phyloP scores from a whole-genome alignment of 345 rosid genomes.

The Diplotaxis tenuifolia region DNA sequence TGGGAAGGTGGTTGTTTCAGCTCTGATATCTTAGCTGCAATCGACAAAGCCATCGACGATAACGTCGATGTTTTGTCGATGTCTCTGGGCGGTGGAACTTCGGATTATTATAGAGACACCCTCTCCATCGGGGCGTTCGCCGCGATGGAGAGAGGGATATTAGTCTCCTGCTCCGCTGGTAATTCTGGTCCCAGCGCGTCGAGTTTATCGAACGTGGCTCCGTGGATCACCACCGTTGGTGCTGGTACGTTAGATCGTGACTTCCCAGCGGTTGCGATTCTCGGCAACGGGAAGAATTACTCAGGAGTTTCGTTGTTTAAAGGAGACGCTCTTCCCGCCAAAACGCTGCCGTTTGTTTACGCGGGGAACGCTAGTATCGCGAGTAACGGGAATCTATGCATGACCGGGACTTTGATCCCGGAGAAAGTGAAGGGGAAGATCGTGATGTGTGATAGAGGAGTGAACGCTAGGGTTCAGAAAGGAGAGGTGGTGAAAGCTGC shows the following conservation, averaged over 20 bases:
- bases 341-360: constrained; percentile 57
- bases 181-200: constrained; percentile 55
- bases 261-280: constrained; percentile 72
- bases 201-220: constrained; percentile 72
- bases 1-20: constrained; percentile 57
- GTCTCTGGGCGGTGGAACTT: constrained; percentile 54
- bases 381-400: constrained; percentile 54
- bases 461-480: constrained; percentile 51
- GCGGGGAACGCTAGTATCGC: constrained; percentile 64
- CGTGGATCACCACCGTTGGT: constrained; percentile 85
- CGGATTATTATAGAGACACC: constrained; percentile 52
- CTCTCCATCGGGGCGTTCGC: constrained; percentile 74
- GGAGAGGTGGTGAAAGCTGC: constrained; percentile 58
- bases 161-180: constrained; percentile 76
- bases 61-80: constrained; percentile 56
- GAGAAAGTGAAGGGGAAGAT: constrained; percentile 60
- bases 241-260: constrained; percentile 88
- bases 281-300: constrained; percentile 56
- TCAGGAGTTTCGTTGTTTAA: constrained; percentile 61
- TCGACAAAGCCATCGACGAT: constrained; percentile 56
- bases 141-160: constrained; percentile 63
- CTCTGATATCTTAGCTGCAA: constrained; percentile 55
- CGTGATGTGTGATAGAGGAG: constrained; percentile 66
- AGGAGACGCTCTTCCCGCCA: constrained; percentile 41
- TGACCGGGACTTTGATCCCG: constrained; percentile 45